Evolutionary conservation across 129 eudicot species (phyloP), one percentile per base, ranked within the genome.

Genomic region (Flaveria ramosissima): DNA sequence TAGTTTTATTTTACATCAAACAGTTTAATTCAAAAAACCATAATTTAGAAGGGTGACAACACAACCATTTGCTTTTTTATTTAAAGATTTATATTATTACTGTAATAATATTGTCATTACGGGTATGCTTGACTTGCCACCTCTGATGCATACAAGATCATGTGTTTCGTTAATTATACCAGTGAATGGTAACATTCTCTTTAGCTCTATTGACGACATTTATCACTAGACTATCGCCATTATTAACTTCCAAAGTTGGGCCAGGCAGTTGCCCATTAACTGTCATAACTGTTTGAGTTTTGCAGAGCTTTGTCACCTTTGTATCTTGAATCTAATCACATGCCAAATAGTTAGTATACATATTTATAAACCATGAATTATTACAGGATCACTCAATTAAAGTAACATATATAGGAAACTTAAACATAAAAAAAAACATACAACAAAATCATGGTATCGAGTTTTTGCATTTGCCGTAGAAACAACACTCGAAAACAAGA

Each of bases 241-340:
- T 83, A 75, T 86, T 83, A 12, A 89, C 93, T 75, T 91, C 98
- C 86, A 94, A 78, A 42, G 96, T 91, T 8, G 98, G 98, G 42
- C 98, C 97, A 0, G 98, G 98, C 27, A 70, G 84, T 77, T 91
- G 90, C 66, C 98, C 98, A 56, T 94, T 94, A 30, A 94, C 98
- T 7, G 97, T 94, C 41, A 94, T 87, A 26, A 83, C 66, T 70
- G 73, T 89, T 66, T 77, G 87, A 13, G 92, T 89, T 47, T 82
- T 87, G 92, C 98, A 94, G 70, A 94, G 88, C 90, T 88, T 89
- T 92, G 93, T 91, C 88, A 94, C 93, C 80, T 86, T 85, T 3
- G 92, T 89, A 56, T 86, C 98, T 91, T 94, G 97, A 64, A 94
- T 82, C 98, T 94, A 72, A 67, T 73, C 61, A 12, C 72, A 87